Evolutionary conservation across 2,329 filamentous ascomycete species (phyloP).

Genomic region (Fusarium pseudonygamai): DNA sequence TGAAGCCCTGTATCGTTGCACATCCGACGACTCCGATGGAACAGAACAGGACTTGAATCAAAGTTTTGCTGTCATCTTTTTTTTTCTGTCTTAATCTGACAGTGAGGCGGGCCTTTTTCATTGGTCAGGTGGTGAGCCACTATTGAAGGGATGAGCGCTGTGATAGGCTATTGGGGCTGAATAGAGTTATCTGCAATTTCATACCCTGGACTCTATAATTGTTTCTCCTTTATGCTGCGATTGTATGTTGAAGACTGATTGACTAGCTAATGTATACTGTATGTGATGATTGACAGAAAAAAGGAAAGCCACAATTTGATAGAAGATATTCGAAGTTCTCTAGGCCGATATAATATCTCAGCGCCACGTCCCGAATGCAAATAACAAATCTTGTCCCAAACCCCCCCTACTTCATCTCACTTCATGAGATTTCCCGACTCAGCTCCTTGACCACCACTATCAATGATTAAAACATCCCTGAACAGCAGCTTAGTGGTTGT

Average conservation of each 20-base stretch:
- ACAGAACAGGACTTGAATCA: background rate
- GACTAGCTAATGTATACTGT: too few species aligned
- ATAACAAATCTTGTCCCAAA: too few species aligned
- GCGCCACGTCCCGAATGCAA: background rate
- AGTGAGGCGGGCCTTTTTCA: background rate
- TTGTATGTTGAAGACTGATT: too few species aligned
- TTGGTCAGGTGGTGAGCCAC: background rate
- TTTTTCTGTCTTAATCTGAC: background rate
- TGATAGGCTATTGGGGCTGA: background rate
- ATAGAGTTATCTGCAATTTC: background rate
- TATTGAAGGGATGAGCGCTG: background rate
- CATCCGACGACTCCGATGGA: background rate
- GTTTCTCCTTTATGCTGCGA: background rate
- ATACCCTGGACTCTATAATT: background rate
- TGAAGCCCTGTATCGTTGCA: background rate
- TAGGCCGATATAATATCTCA: rapidly evolving
- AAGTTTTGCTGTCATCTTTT: background rate
- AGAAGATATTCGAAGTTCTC: rapidly evolving
- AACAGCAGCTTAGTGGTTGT: background rate
- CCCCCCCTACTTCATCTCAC: too few species aligned
- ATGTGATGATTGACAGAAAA: rapidly evolving
- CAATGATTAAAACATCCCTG: too few species aligned
- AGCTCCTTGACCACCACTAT: too few species aligned
- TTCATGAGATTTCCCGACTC: background rate
- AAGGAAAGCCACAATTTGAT: too few species aligned